These are phyloP conservation scores for Tetradesmus lagerheimii DNA, from an alignment of 139 green algal species.

Conservation along the genomic window DNA sequence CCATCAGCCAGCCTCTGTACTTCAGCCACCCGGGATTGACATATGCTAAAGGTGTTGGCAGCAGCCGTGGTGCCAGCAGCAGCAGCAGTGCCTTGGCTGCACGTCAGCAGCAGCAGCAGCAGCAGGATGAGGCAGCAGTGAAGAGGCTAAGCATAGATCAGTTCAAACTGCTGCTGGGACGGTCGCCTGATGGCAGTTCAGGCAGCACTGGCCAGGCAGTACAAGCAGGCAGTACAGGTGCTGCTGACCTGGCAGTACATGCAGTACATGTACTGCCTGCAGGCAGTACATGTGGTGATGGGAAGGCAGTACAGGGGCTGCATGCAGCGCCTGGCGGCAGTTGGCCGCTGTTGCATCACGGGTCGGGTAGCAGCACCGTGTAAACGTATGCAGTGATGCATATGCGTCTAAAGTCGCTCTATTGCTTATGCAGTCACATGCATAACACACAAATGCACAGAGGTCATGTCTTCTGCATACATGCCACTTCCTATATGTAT, in stretches of 20 bases:
- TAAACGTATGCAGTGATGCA: constrained; percentile 72
- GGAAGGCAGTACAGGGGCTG: neutral
- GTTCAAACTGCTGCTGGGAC: neutral
- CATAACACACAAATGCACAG: too few species aligned
- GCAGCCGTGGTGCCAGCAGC: neutral
- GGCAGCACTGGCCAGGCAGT: neutral
- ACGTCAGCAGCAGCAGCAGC: neutral
- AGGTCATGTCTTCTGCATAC: too few species aligned
- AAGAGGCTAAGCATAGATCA: neutral
- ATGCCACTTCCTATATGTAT: too few species aligned
- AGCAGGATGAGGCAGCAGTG: neutral
- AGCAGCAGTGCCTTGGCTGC: neutral
- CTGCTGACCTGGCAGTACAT: neutral
- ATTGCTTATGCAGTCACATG: too few species aligned
- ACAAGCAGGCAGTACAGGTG: neutral
- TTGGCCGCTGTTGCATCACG: constrained; percentile 61
- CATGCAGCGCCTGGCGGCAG: neutral
- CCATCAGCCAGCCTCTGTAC: constrained; percentile 3
- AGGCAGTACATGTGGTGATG: neutral
- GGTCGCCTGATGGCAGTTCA: neutral
- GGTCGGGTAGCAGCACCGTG: constrained; percentile 66
- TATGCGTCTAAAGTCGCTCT: constrained; percentile 80
- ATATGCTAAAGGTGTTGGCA: neutral
- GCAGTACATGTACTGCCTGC: neutral
- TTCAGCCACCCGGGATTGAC: neutral